phyloP scores from a whole-genome alignment of 257 asterid species.

The Scutellaria galericulata region DNA sequence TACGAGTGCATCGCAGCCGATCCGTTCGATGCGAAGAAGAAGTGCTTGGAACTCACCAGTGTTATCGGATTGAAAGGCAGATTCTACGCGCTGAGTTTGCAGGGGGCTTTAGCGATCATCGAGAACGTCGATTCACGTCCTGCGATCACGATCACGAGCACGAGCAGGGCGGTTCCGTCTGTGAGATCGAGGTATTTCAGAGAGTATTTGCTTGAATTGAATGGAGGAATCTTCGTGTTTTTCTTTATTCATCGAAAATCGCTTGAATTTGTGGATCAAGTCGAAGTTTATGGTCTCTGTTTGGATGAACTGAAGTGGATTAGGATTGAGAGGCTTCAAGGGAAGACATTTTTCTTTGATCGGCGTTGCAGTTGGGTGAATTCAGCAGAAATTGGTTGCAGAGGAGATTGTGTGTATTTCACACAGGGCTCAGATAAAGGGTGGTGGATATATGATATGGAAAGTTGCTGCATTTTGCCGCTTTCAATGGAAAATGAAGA shows the following conservation, averaged over 20 bases:
- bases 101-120: constrained; percentile 11
- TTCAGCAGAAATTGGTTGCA: constrained; percentile 7
- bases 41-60: not conserved
- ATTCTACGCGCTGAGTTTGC: constrained; percentile 4
- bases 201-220: not conserved
- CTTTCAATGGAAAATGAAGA: too few relatives aligned
- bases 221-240: not conserved
- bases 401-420: constrained; percentile 13
- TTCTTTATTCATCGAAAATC: not conserved
- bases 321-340: constrained; percentile 1
- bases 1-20: not conserved
- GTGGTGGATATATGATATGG: constrained; percentile 5
- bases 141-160: not conserved
- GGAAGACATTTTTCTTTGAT: constrained; percentile 3
- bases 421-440: not conserved
- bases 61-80: not conserved
- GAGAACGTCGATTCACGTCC: not conserved
- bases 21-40: not conserved
- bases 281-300: constrained; percentile 1
- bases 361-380: not conserved
- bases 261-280: constrained; percentile 11
- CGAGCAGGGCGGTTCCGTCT: not conserved
- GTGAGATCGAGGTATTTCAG: not conserved
- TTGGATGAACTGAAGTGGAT: not conserved
- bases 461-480: not conserved